These are phyloP conservation scores for Aspergillus diversus DNA, from an alignment of 495 filamentous ascomycete genomes.

Conservation along the genomic window DNA sequence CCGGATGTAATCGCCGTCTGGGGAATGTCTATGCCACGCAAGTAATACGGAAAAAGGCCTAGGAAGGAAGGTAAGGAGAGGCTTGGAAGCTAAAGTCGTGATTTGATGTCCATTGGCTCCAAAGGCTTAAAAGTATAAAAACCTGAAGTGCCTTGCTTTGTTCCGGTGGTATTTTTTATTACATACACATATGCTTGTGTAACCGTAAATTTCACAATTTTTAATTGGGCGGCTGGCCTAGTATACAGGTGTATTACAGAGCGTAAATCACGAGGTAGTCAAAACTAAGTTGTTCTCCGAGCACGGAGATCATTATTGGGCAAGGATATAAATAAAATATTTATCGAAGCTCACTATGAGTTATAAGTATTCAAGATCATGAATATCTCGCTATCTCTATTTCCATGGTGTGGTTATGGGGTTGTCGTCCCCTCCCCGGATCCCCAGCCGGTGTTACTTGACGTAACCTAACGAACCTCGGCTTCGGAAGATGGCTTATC, in stretches of 20 bases:
- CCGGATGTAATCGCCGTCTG: background rate
- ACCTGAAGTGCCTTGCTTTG: background rate
- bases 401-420: background rate
- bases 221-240: background rate
- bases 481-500: constrained; percentile 43
- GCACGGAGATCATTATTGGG: no score
- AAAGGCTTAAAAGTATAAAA: background rate
- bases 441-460: constrained; percentile 5
- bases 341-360: no score
- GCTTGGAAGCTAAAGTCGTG: background rate
- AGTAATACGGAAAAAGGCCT: background rate
- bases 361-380: no score
- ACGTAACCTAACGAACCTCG: constrained; percentile 43
- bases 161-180: constrained; percentile 8
- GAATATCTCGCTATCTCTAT: background rate
- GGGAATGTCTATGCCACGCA: background rate
- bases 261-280: no score
- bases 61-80: background rate
- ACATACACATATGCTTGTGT: constrained; percentile 11
- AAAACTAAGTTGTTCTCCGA: no score
- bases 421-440: background rate
- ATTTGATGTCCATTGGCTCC: background rate
- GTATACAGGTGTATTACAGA: background rate
- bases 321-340: no score
- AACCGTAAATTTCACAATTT: constrained; percentile 5